Evolutionary conservation across 176 grass and related monocot genomes (phyloP), one percentile per base, ranked within the genome.

Genomic region (Oryza glumipatula): DNA sequence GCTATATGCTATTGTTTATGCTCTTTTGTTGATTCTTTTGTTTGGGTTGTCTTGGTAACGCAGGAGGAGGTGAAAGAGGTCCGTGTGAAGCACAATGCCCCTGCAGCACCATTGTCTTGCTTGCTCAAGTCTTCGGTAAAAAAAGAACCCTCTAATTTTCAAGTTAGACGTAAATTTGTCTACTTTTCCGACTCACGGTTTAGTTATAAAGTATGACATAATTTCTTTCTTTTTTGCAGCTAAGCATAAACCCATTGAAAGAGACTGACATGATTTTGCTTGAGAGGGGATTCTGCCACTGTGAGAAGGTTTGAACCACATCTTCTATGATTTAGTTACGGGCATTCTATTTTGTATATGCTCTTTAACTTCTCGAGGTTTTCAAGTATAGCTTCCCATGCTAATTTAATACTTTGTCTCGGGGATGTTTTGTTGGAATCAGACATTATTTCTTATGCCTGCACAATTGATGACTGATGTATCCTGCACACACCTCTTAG

Each of bases 251-350:
- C 56, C 85, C 85, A 70, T 84, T 84, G 77, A 91, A 88, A 56
- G 89, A 91, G 22, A 82, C 85, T 3, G 89, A 88, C 72, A 81
- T 91, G 85, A 91, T 91, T 61, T 81, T 88, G 14, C 88, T 81
- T 33, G 89, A 85, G 6, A 85, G 89, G 81, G 89, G 88, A 70
- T 91, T 91, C 52, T 91, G 88, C 86, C 88, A 91, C 66, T 85
- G 89, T 30, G 88, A 82, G 64, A 91, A 91, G 86, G 89, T 91
- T 67, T 68, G 79, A 23, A 28, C 70, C 13, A 43, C 19, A 11
- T n/a, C 35, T 48, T 63, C 66, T 30, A 9, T 46, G 45, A 46
- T 46, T 46, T 46, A 46, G 45, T 46, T 46, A 46, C 45, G 45
- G 45, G 7, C 45, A 46, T 2, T 46, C 10, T 9, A 46, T 46